These are phyloP conservation scores for Sparassis latifolia DNA, from an alignment of 1,284 basidiomycete species.

Conservation along the genomic window DNA sequence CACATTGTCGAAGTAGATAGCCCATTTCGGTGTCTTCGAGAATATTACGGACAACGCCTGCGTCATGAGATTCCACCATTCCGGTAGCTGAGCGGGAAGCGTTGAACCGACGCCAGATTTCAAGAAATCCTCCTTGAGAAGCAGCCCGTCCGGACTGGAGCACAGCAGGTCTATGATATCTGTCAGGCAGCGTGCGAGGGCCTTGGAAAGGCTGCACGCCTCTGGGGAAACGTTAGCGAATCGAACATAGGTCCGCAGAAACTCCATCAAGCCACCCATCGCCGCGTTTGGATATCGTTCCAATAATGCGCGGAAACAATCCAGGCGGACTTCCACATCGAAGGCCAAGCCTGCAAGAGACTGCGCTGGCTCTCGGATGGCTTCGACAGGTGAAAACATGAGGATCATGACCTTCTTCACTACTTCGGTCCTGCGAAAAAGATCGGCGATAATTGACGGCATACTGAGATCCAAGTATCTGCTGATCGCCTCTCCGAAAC, in stretches of 20 bases:
- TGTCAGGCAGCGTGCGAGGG: conserved; percentile 84
- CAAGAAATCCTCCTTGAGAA: conserved; percentile 54
- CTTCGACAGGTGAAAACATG: conserved; percentile 76
- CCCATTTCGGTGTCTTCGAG: conserved; percentile 77
- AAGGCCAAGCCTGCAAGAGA: conserved; percentile 75
- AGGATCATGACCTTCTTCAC: conserved; percentile 57
- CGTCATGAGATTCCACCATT: conserved; percentile 82
- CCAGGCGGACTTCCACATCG: conserved; percentile 79
- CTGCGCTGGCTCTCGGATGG: conserved; percentile 69
- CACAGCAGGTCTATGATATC: conserved; percentile 88
- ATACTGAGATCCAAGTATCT: conserved; percentile 55
- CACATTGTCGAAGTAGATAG: conserved; percentile 69
- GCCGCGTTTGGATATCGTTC: conserved; percentile 56
- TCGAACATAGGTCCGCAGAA: conserved; percentile 59
- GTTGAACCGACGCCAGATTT: conserved; percentile 37
- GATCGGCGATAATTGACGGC: conserved; percentile 39
- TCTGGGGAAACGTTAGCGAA: conserved; percentile 68
- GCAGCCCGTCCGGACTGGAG: conserved; percentile 59
- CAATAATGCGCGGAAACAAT: conserved; percentile 78
- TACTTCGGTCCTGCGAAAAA: conserved; percentile 47
- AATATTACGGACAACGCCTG: conserved; percentile 79
- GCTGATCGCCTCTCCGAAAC: conserved; percentile 58
- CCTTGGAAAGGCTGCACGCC: conserved; percentile 79
- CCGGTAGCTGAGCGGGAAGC: conserved; percentile 49
- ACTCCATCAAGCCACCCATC: conserved; percentile 62